These are phyloP conservation scores for Sarocladium oryzae DNA, from an alignment of 2,329 filamentous ascomycete genomes.

Conservation along the genomic window DNA sequence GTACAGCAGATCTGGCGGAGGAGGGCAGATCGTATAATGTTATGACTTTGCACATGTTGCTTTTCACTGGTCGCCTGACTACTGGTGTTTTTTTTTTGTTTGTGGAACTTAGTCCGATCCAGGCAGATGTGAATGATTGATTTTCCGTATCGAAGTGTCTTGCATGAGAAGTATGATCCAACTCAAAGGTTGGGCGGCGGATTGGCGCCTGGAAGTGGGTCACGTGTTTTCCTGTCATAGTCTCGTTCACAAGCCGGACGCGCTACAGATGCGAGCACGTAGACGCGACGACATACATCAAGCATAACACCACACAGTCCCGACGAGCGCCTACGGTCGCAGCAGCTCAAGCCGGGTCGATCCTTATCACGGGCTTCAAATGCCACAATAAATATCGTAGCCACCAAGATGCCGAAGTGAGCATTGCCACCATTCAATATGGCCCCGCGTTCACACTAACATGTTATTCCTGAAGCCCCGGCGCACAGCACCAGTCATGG, in stretches of 20 bases:
- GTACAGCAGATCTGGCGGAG: neutral
- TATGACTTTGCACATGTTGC: neutral
- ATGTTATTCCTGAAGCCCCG: slow-evolving; percentile 43
- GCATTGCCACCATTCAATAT: slow-evolving; percentile 15
- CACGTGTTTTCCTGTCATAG: slow-evolving; percentile 26
- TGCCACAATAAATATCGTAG: slow-evolving; percentile 18
- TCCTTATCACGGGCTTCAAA: slow-evolving; percentile 11
- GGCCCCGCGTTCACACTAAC: slow-evolving; percentile 14
- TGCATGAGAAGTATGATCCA: too few species aligned
- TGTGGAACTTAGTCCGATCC: neutral
- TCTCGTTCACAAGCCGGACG: slow-evolving; percentile 9
- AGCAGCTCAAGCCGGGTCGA: neutral
- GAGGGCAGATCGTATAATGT: slow-evolving; percentile 1
- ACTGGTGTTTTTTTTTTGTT: neutral
- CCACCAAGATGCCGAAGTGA: slow-evolving; percentile 38
- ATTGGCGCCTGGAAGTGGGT: slow-evolving; percentile 5
- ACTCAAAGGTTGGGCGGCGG: neutral
- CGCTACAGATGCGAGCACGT: slow-evolving; percentile 4
- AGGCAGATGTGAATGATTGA: neutral
- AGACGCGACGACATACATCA: neutral
- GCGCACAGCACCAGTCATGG: slow-evolving; percentile 54
- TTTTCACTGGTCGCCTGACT: neutral
- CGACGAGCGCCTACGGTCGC: slow-evolving; percentile 15
- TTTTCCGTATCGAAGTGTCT: too few species aligned
- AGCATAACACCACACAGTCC: slow-evolving; percentile 10